Percentiles rank a stretch among this genome's conserved stretches.
phyloP scores from a whole-genome alignment of 768 basidiomycete genomes.

The Paxillus involutus region DNA sequence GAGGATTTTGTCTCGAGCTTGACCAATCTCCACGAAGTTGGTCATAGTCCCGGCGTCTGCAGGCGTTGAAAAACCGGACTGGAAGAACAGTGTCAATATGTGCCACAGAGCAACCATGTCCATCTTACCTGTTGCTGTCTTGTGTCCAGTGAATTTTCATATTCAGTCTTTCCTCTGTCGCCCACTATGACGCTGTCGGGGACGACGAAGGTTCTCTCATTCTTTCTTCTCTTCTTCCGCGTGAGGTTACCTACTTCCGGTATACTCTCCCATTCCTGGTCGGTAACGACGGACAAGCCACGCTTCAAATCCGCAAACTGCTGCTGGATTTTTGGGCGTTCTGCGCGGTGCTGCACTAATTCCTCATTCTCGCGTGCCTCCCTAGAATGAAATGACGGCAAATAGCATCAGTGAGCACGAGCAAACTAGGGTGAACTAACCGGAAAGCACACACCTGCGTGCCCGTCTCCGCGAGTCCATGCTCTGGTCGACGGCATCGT shows the following conservation, averaged over 20 bases:
- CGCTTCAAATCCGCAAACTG: slow-evolving; percentile 96
- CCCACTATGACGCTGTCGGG: slow-evolving; percentile 93
- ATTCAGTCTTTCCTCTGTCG: slow-evolving; percentile 70
- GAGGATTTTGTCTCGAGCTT: slow-evolving; percentile 92
- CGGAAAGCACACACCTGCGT: slow-evolving; percentile 63
- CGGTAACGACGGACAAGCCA: slow-evolving; percentile 80
- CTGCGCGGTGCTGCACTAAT: slow-evolving; percentile 74
- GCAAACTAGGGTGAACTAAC: slow-evolving; percentile 38
- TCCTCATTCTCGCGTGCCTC: slow-evolving; percentile 78
- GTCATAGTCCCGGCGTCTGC: slow-evolving; percentile 80
- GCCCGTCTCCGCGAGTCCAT: slow-evolving; percentile 86
- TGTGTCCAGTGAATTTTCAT: slow-evolving; percentile 75
- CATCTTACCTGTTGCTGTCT: slow-evolving; percentile 70
- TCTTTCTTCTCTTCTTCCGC: slow-evolving; percentile 82
- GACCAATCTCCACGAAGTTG: slow-evolving; percentile 95
- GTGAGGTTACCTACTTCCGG: slow-evolving; percentile 97
- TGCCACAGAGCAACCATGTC: background rate
- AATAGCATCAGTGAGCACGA: slow-evolving; percentile 28
- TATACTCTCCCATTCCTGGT: slow-evolving; percentile 91
- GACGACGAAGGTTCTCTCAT: slow-evolving; percentile 85
- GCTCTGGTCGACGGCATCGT: slow-evolving; percentile 84
- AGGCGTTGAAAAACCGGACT: slow-evolving; percentile 72
- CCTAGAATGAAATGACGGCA: slow-evolving; percentile 35
- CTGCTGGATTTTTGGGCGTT: slow-evolving; percentile 92
- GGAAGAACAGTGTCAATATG: slow-evolving; percentile 1